Percentiles rank a stretch among this genome's conserved stretches.
Conservation (phyloP, 2,329 filamentous ascomycete genomes). For the Hymenoscyphus salicellus region DNA sequence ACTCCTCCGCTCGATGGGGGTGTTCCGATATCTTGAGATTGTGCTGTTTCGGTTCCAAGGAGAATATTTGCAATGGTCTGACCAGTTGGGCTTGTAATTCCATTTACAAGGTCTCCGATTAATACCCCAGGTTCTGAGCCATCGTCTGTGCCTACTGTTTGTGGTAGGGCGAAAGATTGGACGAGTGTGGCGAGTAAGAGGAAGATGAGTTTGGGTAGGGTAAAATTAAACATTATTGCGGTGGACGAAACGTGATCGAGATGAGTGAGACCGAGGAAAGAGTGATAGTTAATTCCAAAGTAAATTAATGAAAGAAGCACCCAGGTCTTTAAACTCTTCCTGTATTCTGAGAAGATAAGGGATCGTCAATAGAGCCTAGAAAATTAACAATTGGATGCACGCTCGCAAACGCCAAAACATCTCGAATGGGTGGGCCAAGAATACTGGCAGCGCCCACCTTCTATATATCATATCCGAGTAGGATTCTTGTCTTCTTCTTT, state of each 20-base stretch:
- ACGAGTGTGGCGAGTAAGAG: not conserved
- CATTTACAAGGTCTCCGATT: slow-evolving; percentile 6
- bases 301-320: not conserved
- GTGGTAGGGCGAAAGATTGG: not conserved
- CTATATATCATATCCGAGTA: not conserved
- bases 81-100: slow-evolving; percentile 13
- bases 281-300: not conserved
- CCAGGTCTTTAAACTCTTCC: not conserved
- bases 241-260: not conserved
- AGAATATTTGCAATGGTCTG: slow-evolving; percentile 16
- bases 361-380: not conserved
- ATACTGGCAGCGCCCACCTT: not conserved
- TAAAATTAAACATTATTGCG: not conserved
- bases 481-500: not conserved
- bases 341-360: not conserved
- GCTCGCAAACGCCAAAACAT: not conserved
- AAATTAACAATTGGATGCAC: not conserved
- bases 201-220: not conserved
- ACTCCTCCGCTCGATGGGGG: slow-evolving; percentile 2
- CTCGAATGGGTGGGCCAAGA: not conserved
- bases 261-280: not conserved
- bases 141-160: not conserved
- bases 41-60: slow-evolving; percentile 12
- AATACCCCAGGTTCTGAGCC: not conserved
- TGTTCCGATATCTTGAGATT: slow-evolving; percentile 8